Percentiles rank a stretch among this genome's conserved stretches.
phyloP scores from a whole-genome alignment of 75 land plant species.

The Cunninghamia lanceolata region DNA sequence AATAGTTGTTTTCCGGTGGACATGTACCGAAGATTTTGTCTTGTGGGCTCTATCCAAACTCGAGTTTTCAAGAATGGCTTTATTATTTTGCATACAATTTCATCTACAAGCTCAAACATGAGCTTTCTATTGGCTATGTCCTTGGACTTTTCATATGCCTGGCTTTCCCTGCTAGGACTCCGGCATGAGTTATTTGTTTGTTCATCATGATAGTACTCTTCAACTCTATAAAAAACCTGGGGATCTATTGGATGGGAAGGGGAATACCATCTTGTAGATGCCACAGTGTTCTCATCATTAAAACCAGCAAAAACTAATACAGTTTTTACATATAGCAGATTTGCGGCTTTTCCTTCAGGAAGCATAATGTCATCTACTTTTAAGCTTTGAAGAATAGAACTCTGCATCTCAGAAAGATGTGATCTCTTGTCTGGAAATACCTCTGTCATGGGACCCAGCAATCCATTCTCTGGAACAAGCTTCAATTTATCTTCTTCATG shows the following conservation, averaged over 20 bases:
- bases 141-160: background rate
- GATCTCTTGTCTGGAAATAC: background rate
- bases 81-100: slow-evolving; percentile 20
- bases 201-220: slow-evolving; percentile 11
- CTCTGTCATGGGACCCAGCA: background rate
- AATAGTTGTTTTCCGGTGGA: slow-evolving; percentile 14
- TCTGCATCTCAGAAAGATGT: background rate
- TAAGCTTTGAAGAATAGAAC: background rate
- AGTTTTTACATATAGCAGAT: background rate
- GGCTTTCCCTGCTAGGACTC: background rate
- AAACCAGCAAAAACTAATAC: slow-evolving; percentile 4
- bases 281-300: background rate
- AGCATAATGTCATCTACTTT: background rate
- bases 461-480: background rate
- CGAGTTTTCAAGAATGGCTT: slow-evolving; percentile 7
- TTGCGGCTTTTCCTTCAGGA: background rate
- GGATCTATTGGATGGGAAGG: slow-evolving; percentile 40
- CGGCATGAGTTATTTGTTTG: background rate
- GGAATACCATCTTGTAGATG: slow-evolving; percentile 16
- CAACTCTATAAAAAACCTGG: slow-evolving; percentile 30
- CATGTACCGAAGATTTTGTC: background rate
- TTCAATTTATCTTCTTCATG: background rate
- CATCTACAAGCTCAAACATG: slow-evolving; percentile 37
- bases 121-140: slow-evolving; percentile 27
- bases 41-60: slow-evolving; percentile 8